Base-by-base conservation (phyloP, 1,284 basidiomycete species). In the Tetrapyrgos nigripes region DNA sequence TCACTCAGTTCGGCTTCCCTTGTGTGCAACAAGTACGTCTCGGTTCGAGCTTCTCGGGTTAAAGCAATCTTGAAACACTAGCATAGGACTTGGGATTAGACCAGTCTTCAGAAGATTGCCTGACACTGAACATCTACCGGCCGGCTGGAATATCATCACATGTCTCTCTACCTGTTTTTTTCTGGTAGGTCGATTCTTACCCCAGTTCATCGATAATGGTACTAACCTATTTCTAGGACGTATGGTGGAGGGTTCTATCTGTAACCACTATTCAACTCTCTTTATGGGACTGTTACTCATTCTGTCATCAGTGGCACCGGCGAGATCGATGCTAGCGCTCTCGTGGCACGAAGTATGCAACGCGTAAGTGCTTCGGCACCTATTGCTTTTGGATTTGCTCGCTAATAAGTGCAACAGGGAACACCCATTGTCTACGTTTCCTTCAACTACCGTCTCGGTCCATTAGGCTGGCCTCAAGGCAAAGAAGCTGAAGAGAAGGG, bases 401-500 rank as follows among this genome's bases (percentile, higher is more conserved):
- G n/a, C n/a, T n/a, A n/a, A n/a, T n/a, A n/a, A n/a, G n/a, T n/a
- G n/a, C 43, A 71, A 82, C 45, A 81, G 79, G 80, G 78, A 33
- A 83, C 80, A 4, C 83, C 82, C n/a, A 64, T 87, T 24, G 75
- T 87, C 14, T 83, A 83, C 51, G 84, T 86, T 44, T 82, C 77
- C 33, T 66, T 79, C 63, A 79, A 81, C 62, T 80, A 82, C 58
- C 74, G 81, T 4, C 53, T 75, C 3, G 61, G 58, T 11, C 72
- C 73, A 3, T 66, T 79, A 17, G 79, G 78, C 0, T 80, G 78
- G 56, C 75, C 75, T 6, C 72, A 73, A 59, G 76, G 75, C 2
- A 51, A 63, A 10, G 76, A 77, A 56, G 75, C 75, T 14, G 62
- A 58, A 8, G 19, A 56, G 17, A 53, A 57, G 4, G 70, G 63